Evolutionary conservation across 139 green algal genomes (phyloP).

Genomic region (Tetraselmis chui): DNA sequence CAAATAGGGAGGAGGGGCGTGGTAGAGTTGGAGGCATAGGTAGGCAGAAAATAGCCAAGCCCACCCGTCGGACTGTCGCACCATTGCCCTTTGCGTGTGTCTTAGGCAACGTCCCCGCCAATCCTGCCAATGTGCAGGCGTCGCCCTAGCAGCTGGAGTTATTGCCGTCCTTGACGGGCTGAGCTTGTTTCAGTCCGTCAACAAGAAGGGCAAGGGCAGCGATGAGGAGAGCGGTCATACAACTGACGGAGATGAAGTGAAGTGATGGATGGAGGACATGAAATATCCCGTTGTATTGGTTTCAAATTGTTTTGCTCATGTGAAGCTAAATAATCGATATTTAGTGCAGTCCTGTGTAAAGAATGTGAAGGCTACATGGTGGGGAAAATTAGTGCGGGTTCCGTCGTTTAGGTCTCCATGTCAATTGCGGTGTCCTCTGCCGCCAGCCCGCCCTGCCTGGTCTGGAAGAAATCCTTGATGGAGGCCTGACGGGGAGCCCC

Average conservation of each 20-base stretch:
- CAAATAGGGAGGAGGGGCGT: too few relatives aligned
- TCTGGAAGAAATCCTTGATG: neutral
- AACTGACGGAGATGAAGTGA: too few relatives aligned
- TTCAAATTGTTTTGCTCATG: neutral
- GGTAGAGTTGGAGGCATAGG: too few relatives aligned
- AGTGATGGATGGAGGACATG: neutral
- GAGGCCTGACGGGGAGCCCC: neutral
- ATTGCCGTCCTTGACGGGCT: neutral
- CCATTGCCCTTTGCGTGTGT: too few relatives aligned
- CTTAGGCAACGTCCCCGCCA: too few relatives aligned
- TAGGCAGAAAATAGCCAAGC: too few relatives aligned
- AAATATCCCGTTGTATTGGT: neutral
- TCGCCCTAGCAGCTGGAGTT: neutral
- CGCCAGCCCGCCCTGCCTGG: too few relatives aligned
- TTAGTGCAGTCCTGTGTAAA: neutral
- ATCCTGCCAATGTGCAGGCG: neutral
- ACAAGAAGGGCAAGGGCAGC: neutral
- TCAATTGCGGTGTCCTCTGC: neutral
- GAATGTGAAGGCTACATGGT: neutral
- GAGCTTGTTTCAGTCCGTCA: neutral
- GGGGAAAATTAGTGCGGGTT: neutral
- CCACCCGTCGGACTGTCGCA: too few relatives aligned
- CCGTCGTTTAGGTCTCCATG: neutral
- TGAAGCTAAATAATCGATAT: neutral
- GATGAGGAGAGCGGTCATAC: neutral